phyloP scores from a whole-genome alignment of 1,284 basidiomycete genomes.

The Trichosporon coremiiforme region DNA sequence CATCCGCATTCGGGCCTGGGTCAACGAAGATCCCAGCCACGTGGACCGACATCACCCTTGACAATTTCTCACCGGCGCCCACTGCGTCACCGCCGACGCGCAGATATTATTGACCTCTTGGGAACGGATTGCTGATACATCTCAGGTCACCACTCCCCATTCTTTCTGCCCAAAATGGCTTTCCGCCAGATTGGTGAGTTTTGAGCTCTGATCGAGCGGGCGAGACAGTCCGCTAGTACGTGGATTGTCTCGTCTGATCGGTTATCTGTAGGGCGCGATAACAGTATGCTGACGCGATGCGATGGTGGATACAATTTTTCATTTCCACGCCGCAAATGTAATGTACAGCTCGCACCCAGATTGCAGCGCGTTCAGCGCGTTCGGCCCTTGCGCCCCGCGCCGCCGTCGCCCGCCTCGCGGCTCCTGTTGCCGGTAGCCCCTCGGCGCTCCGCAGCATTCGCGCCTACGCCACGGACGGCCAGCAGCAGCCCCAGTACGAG shows the following conservation, averaged over 20 bases:
- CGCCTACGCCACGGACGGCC: conserved; percentile 18
- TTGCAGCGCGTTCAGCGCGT: conserved; percentile 37
- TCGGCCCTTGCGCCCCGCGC: conserved; percentile 34
- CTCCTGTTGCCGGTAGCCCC: conserved; percentile 17
- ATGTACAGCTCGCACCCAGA: conserved; percentile 34
- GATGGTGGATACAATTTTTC: neutral
- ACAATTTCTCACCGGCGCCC: conserved; percentile 16
- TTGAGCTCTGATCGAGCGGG: neutral
- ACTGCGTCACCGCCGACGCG: conserved; percentile 6
- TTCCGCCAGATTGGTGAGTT: conserved; percentile 47
- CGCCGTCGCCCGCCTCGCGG: conserved; percentile 28
- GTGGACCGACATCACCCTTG: conserved; percentile 1
- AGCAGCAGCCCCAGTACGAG: neutral
- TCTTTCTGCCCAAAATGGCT: conserved; percentile 38
- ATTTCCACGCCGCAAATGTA: neutral
- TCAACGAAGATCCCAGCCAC: conserved; percentile 3
- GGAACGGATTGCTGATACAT: neutral
- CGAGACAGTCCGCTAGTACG: neutral
- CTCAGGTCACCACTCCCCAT: conserved; percentile 7
- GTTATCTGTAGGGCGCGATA: neutral
- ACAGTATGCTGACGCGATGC: conserved; percentile 1
- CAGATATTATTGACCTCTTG: conserved; percentile 8
- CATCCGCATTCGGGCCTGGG: neutral
- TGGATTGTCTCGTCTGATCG: conserved; percentile 8
- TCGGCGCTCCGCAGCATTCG: conserved; percentile 15